Percentiles rank a stretch among this genome's conserved stretches.
Conservation (phyloP, 176 grass and related monocot species). For the Oryza officinalis region DNA sequence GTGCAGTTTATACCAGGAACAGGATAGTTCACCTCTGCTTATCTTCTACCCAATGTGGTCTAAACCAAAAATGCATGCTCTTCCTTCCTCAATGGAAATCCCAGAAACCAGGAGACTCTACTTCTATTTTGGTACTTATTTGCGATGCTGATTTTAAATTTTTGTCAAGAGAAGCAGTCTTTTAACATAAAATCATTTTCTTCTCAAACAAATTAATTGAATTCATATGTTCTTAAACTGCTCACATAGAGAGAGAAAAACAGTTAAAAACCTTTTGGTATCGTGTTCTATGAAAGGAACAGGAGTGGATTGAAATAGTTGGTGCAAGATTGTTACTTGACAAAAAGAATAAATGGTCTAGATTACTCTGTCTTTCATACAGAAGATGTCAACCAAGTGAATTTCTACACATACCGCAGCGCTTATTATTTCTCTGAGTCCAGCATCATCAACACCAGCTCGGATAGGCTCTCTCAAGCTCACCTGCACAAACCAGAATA, state of each 20-base stretch:
- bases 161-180: neutral
- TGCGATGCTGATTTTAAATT: neutral
- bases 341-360: neutral
- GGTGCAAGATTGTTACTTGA: neutral
- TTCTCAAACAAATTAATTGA: neutral
- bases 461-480: constrained; percentile 87
- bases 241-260: neutral
- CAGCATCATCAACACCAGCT: constrained; percentile 63
- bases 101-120: neutral
- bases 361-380: neutral
- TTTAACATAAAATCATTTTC: neutral
- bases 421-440: constrained; percentile 86
- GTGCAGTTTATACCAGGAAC: neutral
- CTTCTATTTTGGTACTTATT: neutral
- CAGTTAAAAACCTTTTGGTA: neutral
- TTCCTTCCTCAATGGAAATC: neutral
- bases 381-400: constrained; percentile 22
- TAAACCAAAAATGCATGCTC: neutral
- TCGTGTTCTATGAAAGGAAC: neutral
- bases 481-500: constrained; percentile 60
- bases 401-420: constrained; percentile 60
- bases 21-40: neutral
- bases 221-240: neutral
- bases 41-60: neutral
- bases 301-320: neutral